Conservation (phyloP, 495 filamentous ascomycete species). For the Eremomyces bilateralis region DNA sequence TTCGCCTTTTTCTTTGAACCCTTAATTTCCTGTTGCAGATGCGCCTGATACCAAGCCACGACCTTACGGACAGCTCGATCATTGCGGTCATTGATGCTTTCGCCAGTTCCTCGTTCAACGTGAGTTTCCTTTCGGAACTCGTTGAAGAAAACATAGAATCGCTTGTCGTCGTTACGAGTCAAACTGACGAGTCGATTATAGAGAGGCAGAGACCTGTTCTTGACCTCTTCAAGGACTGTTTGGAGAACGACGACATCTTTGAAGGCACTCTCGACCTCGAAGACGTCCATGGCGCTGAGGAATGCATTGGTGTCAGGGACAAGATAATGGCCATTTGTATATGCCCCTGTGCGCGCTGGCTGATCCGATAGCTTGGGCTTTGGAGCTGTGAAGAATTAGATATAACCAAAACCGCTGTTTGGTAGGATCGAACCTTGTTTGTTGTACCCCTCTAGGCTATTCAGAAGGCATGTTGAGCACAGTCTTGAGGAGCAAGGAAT, state of each 20-base stretch:
- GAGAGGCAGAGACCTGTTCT: slow-evolving; percentile 77
- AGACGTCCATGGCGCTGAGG: slow-evolving; percentile 85
- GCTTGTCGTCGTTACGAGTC: slow-evolving; percentile 84
- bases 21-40: slow-evolving; percentile 39
- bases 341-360: slow-evolving; percentile 61
- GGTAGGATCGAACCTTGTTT: slow-evolving; percentile 35
- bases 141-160: slow-evolving; percentile 98
- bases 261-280: slow-evolving; percentile 78
- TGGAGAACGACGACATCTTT: slow-evolving; percentile 90
- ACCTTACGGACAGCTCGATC: slow-evolving; percentile 76
- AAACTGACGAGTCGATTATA: slow-evolving; percentile 82
- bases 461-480: slow-evolving; percentile 47
- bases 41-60: slow-evolving; percentile 72
- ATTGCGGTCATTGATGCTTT: slow-evolving; percentile 92
- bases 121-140: slow-evolving; percentile 90
- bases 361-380: slow-evolving; percentile 74
- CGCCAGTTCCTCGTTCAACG: slow-evolving; percentile 46
- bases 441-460: slow-evolving; percentile 54
- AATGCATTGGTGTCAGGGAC: slow-evolving; percentile 94
- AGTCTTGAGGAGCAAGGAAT: slow-evolving; percentile 92
- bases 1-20: slow-evolving; percentile 30
- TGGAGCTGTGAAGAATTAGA: slow-evolving; percentile 27
- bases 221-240: slow-evolving; percentile 86
- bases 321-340: slow-evolving; percentile 78
- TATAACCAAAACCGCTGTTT: slow-evolving; percentile 1